Evolutionary conservation across 345 rosid species (phyloP), one percentile per base, ranked within the genome.

Genomic region (Salix dunnii): DNA sequence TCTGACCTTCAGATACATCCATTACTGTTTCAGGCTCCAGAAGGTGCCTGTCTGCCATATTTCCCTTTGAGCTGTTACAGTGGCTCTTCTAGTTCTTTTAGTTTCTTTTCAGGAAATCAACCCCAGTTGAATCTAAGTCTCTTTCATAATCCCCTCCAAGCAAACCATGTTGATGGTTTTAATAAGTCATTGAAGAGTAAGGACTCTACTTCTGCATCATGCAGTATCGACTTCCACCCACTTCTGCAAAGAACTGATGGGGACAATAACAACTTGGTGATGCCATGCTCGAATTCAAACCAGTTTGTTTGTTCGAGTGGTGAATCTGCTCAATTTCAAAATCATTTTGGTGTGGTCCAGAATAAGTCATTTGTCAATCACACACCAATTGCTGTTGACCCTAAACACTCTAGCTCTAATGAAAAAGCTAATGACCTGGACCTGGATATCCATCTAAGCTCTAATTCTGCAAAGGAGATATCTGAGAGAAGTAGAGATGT

Each of bases 1-100:
- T 84, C 90, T 3, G 92, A 87, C 79, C 89, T 89, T 76, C 94
- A 88, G 84, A 86, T 96, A 97, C 99, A 96, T 89, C 98, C 98
- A 40, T 84, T 96, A 79, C 75, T 96, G 81, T 92, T 93, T 84
- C 89, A 91, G 81, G 80, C 85, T 79, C 87, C 93, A 71, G 91
- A 82, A 84, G 84, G 85, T 82, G 93, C 91, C 38, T 78, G 49
- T 36, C 76, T 83, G 67, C 88, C 92, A 71, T 92, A 85, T 84
- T 85, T 82, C 83, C 86, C 91, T 36, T 72, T 82, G 78, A 83
- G 72, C 84, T 74, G 79, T 70, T 82, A 74, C 42, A 42, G 82
- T 77, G 77, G 77, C 77, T 36, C 82, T 74, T 78, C 92, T 72
- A 70, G 86, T 80, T 85, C 96, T 72, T 91, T 90, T 80, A 88